Conservation (phyloP, 768 basidiomycete genomes). For the Hemileccinum rubropunctum region DNA sequence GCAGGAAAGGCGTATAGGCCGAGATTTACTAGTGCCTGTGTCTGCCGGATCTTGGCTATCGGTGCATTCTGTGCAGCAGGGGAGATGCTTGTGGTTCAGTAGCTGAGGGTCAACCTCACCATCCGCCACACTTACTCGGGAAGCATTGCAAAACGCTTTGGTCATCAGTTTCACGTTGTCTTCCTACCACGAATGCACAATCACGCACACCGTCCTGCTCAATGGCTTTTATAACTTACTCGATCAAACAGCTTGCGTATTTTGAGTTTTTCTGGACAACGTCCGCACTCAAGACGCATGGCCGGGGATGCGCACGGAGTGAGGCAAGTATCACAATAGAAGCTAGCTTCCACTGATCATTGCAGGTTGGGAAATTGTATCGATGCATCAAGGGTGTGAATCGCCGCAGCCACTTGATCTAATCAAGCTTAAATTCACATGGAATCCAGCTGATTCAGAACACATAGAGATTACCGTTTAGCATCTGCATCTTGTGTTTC, state of each 20-base stretch:
- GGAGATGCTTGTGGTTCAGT: conserved; percentile 77
- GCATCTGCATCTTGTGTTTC: conserved; percentile 80
- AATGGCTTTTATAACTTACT: conserved; percentile 61
- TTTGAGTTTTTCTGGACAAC: conserved; percentile 63
- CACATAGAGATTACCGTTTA: conserved; percentile 57
- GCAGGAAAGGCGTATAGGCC: conserved; percentile 91
- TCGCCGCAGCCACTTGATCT: conserved; percentile 85
- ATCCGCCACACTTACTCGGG: conserved; percentile 54
- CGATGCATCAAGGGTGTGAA: conserved; percentile 79
- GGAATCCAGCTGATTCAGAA: neutral
- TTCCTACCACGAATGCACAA: conserved; percentile 85
- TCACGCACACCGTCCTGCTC: conserved; percentile 59
- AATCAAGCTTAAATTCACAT: conserved; percentile 1
- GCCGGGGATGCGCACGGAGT: conserved; percentile 78
- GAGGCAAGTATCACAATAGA: conserved; percentile 88
- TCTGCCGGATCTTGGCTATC: conserved; percentile 96
- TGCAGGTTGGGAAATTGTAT: conserved; percentile 64
- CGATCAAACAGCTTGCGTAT: conserved; percentile 85
- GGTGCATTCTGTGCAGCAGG: conserved; percentile 93
- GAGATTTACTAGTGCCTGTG: conserved; percentile 68
- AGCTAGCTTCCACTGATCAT: conserved; percentile 77
- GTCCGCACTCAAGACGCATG: conserved; percentile 75
- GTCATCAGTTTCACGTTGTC: conserved; percentile 73
- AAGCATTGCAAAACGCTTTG: conserved; percentile 71
- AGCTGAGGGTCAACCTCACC: conserved; percentile 61